Evolutionary conservation across 495 filamentous ascomycete genomes (phyloP), one percentile per base, ranked within the genome.

Genomic region (Astrocystis sublimbata): DNA sequence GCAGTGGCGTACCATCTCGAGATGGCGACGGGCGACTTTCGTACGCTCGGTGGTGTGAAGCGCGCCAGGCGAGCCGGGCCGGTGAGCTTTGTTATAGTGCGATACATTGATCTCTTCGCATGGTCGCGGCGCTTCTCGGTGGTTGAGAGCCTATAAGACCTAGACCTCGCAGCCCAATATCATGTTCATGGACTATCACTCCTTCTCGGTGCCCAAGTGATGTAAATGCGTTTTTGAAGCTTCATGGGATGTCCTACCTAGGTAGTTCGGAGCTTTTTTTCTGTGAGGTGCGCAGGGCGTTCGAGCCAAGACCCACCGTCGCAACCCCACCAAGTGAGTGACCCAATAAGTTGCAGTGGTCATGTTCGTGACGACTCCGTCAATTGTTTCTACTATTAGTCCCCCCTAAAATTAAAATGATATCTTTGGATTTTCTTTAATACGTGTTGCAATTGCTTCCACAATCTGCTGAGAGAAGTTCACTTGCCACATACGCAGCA

Each of bases 1-100:
- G 67, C 66, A 13, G 70, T 71, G 17, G 73, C 73, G 60, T 76
- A 57, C 56, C 57, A 47, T 30, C 38, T 63, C 19, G 41, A 45
- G 43, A 50, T 30, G 40, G 45, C 38, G 40, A 21, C n/a, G 43
- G 21, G 50, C 21, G 43, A 46, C 15, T 21, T 35, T 63, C 52
- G 45, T 24, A 41, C 42, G 52, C 38, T 30, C 19, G 40, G 43
- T 63, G 21, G 40, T 38, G 53, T 12, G 19, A 43, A 36, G 57
- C 65, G 53, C 56, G 58, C 66, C 53, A 66, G 58, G 17, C 57
- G 56, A 17, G 54, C 45, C 8, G 62, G 68, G 62, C 61, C 64
- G 10, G 54, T 49, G 41, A 68, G 62, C 59, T 63, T 63, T 59
- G 61, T 63, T 64, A 60, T 52, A 26, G 62, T 42, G 17, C 54